Percentiles rank a stretch among this genome's conserved stretches.
These are phyloP conservation scores for Nepenthes mirabilis DNA, from an alignment of 148 eudicot species.

Conservation along the genomic window DNA sequence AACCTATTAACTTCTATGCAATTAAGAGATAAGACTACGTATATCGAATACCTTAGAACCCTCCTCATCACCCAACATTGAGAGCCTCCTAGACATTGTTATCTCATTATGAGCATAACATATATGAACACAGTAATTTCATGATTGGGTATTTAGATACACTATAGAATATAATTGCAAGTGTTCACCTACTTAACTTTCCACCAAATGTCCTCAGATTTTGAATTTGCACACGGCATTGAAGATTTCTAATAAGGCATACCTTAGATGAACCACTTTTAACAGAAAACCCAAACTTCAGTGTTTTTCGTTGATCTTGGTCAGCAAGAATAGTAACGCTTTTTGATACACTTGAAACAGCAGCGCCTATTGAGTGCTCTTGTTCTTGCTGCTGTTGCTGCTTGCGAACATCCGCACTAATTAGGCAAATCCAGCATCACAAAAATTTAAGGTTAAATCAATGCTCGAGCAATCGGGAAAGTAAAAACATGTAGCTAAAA, in stretches of 20 bases:
- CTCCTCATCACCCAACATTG: no score
- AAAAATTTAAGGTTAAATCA: neutral
- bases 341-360: slow-evolving; percentile 22
- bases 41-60: no score
- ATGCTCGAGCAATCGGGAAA: neutral
- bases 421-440: slow-evolving; percentile 3
- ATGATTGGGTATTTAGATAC: no score
- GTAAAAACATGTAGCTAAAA: neutral
- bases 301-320: slow-evolving; percentile 69
- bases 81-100: no score
- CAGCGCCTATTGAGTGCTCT: slow-evolving; percentile 34
- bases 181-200: neutral
- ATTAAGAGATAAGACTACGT: no score
- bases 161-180: no score
- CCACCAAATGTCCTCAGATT: neutral
- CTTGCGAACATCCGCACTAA: slow-evolving; percentile 77
- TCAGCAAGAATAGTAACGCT: slow-evolving; percentile 44
- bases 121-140: no score
- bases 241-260: slow-evolving; percentile 1
- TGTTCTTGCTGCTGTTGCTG: slow-evolving; percentile 47
- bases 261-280: slow-evolving; percentile 74
- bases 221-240: neutral
- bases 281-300: slow-evolving; percentile 83
- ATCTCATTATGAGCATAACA: no score
- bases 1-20: no score